Base-by-base conservation (phyloP, 805 yeast genomes). In the Metschnikowia sp. region DNA sequence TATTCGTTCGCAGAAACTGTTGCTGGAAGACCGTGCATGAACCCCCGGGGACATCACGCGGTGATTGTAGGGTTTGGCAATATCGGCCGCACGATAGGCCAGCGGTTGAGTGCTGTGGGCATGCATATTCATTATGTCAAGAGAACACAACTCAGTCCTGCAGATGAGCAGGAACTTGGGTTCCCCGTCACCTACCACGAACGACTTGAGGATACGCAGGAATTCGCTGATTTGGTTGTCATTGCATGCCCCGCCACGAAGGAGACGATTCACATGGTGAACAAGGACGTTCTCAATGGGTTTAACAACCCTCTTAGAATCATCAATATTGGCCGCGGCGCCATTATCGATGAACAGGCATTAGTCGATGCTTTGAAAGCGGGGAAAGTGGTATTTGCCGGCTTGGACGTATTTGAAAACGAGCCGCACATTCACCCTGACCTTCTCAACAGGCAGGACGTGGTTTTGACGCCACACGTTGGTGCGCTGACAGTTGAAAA, bases 281-380 rank as follows among this genome's bases (percentile, higher is more conserved):
- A 84, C 57, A 62, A 60, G 32, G 57, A 69, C 0, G 61, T 83
- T 0, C 70, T 87, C 19, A 62, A 65, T 8, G 55, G 68, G 40
- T 69, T 85, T 47, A 72, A 76, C 36, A 66, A 70, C 36, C 84
- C 86, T 1, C 74, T 83, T 7, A 71, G 87, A 44, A 68, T 87
- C 22, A 81, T 87, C 40, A 87, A 87, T 58, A 81, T 87, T 36
- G 95, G 95, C 2, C 71, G 96, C 50, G 96, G 95, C 1, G 56
- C 76, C 3, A 77, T 86, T 32, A 74, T 87, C 50, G 81, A 86
- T 54, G 89, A 83, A 55, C 71, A 76, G n/a, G 90, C 81, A 2
- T 64, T 86, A 40, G 69, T 85, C 10, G 72, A 67, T 5, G 91
- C 84, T 0, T 68, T 87, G 44, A 72, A 81, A 47, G 55, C 73